Base-by-base conservation (phyloP, 1,139 yeast species). In the Blastobotrys indianensis region DNA sequence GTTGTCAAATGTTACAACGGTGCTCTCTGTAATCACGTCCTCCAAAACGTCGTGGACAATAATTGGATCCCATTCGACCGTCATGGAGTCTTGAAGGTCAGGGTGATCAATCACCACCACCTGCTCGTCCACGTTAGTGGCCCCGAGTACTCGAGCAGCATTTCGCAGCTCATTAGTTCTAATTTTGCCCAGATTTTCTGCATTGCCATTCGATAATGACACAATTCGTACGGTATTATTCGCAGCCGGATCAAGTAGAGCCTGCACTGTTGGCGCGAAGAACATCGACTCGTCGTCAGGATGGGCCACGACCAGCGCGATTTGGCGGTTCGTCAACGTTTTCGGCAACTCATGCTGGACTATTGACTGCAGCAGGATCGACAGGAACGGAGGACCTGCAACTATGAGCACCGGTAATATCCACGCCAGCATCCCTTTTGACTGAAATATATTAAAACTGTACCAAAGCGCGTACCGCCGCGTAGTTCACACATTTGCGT, bases 281-380 rank as follows among this genome's bases (percentile, higher is more conserved):
- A 94, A 94, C 98, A 94, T 94, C 47, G 88, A 92, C 65, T 94
- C 99, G 63, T 94, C 99, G 64, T 94, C 99, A 0, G 99, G 99
- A 64, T 94, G 99, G 1, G 96, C 96, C 37, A 88, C 82, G 15
- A 92, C 70, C 41, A 85, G 52, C 16, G 66, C 56, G 36, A 68
- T 50, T 28, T 51, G 52, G 36, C 51, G 54, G 48, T 47, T 54
- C 39, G 52, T 40, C 33, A 59, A 50, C 17, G 40, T 53, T 16
- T 28, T 32, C 3, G 59, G 58, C 35, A 52, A 48, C 7, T 44
- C 48, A 10, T 20, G 10, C 17, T 37, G 42, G 3, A 53, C 51
- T 25, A 48, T 39, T 20, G 44, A 43, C 20, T 41, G 43, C 13
- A 38, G 15, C 15, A 51, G 20, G 31, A 46, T 12, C 25, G 37